Evolutionary conservation across 2,329 filamentous ascomycete genomes (phyloP), one percentile per base, ranked within the genome.

Genomic region (Orbilia blumenaviensis): DNA sequence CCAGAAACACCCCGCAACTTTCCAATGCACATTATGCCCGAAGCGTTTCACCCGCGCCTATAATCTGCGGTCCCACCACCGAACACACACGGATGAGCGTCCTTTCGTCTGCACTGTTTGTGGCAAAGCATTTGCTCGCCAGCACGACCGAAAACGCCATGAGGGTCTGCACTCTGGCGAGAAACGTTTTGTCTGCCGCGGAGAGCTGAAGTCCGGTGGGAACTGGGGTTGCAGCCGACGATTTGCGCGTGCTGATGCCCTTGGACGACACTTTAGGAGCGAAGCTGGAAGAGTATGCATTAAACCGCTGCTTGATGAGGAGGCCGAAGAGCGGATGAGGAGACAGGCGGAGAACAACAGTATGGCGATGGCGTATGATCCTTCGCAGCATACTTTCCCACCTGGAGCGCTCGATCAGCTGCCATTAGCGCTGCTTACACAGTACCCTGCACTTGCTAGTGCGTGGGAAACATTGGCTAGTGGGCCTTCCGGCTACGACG

Each of bases 151-250:
- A 50, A 99, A 99, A 84, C 91, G 95, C 41, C 95, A 99, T 83
- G 95, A 99, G 84, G 94, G 94, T 41, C 85, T 99, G 44, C 95
- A 99, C 81, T 96, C 92, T 0, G 95, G 95, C 44, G 95, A 99
- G 84, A 99, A 98, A 88, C 98, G 97, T 82, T 99, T 98, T 82
- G 92, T 98, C 6, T 99, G 95, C 84, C 93, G 93, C 79, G 95
- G 95, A 63, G 92, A 94, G 72, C 88, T 99, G 58, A 94, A 94
- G 79, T 89, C 89, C 1, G 90, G 90, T 52, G 90, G 90, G 3
- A 89, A 91, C 78, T 99, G 95, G 95, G 95, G 95, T 18, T 99
- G 95, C 80, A 93, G 93, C 2, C 88, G 95, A 77, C 89, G 94
- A 8, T 99, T 99, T 83, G 95, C 95, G 14, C 92, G 95, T 80